phyloP scores from a whole-genome alignment of 192 early-diverging fungal genomes.

The Gonapodya prolifera region DNA sequence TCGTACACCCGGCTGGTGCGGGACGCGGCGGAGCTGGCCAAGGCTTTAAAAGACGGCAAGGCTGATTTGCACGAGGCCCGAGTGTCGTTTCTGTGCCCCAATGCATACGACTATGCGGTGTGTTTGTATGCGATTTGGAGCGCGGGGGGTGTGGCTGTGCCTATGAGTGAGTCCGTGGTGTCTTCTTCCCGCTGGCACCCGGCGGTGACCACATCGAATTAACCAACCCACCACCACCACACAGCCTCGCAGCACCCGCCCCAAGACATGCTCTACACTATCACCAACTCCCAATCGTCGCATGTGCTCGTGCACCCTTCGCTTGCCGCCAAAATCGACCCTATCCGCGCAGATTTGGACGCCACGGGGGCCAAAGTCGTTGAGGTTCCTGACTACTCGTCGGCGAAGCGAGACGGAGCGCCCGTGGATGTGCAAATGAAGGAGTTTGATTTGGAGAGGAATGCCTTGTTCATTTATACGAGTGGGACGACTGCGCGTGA shows the following conservation, averaged over 20 bases:
- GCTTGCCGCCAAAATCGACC: constrained; percentile 22
- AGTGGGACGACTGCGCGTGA: too few species aligned
- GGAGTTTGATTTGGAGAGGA: constrained; percentile 18
- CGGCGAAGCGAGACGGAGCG: too few species aligned
- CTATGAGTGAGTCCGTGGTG: constrained; percentile 34
- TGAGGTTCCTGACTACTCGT: neutral
- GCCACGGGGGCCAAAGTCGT: too few species aligned
- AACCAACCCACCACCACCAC: too few species aligned
- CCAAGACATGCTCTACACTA: constrained; percentile 63
- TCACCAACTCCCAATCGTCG: constrained; percentile 48
- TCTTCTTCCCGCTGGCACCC: neutral
- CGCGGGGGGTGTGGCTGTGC: constrained; percentile 64
- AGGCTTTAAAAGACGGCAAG: neutral
- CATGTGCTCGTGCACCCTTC: constrained; percentile 44
- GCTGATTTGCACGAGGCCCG: neutral
- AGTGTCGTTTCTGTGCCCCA: neutral
- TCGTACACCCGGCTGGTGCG: neutral
- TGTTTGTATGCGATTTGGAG: constrained; percentile 64
- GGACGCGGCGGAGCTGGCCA: too few species aligned
- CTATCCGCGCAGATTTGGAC: neutral
- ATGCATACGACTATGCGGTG: constrained; percentile 50
- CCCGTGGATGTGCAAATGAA: too few species aligned
- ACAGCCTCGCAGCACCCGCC: constrained; percentile 53
- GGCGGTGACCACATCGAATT: constrained; percentile 8
- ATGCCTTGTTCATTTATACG: constrained; percentile 65